A percentile compares a stretch with the other conserved stretches of the same genome.
Conservation (phyloP, 306 rosid species). For the Quercus dentata region DNA sequence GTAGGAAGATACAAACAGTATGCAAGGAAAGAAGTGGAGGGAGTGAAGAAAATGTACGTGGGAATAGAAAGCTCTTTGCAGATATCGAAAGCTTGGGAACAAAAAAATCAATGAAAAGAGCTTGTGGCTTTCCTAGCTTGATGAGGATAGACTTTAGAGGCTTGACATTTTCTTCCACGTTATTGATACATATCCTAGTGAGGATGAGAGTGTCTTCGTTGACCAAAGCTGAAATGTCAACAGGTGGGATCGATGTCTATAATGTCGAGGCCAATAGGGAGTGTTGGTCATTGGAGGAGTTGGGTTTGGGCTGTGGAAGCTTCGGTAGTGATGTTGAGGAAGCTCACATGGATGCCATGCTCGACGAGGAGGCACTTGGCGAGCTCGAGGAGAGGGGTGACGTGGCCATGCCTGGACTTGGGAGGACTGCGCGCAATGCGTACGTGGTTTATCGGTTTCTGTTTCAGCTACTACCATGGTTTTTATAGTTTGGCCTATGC, state of each 20-base stretch:
- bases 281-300: slow-evolving; percentile 26
- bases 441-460: neutral
- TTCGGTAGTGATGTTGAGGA: slow-evolving; percentile 49
- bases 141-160: neutral
- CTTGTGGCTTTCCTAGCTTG: slow-evolving; percentile 17
- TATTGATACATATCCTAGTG: slow-evolving; percentile 19
- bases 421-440: slow-evolving; percentile 24
- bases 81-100: slow-evolving; percentile 40
- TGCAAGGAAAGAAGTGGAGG: slow-evolving; percentile 30
- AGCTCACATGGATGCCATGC: slow-evolving; percentile 31
- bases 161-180: slow-evolving; percentile 14
- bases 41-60: slow-evolving; percentile 19
- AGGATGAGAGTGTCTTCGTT: neutral
- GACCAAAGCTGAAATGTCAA: neutral
- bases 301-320: slow-evolving; percentile 36
- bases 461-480: neutral
- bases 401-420: slow-evolving; percentile 41
- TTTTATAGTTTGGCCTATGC: neutral
- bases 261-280: slow-evolving; percentile 26
- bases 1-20: slow-evolving; percentile 33
- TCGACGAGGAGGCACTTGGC: slow-evolving; percentile 17
- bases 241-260: slow-evolving; percentile 30
- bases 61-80: too few relatives aligned
- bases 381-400: too few relatives aligned
- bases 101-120: slow-evolving; percentile 40